phyloP scores from a whole-genome alignment of 2,329 filamentous ascomycete genomes.

The Pezicula radicicola region DNA sequence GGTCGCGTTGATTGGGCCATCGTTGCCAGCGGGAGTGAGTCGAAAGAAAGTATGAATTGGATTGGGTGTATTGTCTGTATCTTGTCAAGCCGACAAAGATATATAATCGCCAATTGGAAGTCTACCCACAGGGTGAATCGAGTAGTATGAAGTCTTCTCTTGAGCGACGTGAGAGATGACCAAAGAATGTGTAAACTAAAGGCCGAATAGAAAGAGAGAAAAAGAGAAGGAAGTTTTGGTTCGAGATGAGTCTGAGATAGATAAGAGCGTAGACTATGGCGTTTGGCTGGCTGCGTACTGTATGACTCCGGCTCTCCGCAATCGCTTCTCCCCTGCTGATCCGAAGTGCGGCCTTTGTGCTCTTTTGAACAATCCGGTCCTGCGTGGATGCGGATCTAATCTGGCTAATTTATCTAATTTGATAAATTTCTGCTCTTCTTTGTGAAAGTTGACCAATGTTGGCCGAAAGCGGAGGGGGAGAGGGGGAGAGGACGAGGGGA shows the following conservation, averaged over 20 bases:
- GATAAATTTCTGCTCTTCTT: too few relatives aligned
- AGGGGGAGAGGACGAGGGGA: too few relatives aligned
- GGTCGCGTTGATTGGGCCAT: not conserved
- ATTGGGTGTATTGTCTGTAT: not conserved
- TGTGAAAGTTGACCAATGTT: too few relatives aligned
- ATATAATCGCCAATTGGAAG: too few relatives aligned
- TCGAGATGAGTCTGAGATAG: not conserved
- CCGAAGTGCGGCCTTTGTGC: not conserved
- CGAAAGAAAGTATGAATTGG: not conserved
- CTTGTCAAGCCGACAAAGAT: too few relatives aligned
- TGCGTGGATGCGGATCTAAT: not conserved
- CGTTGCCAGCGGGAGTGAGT: not conserved
- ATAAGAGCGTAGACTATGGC: too few relatives aligned
- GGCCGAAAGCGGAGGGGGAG: too few relatives aligned
- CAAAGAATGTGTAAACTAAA: not conserved
- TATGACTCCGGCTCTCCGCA: conserved; percentile 1
- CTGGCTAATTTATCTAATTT: too few relatives aligned
- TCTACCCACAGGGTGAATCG: too few relatives aligned
- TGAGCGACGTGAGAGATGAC: not conserved
- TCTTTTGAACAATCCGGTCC: not conserved
- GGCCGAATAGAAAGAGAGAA: not conserved
- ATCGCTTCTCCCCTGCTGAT: not conserved
- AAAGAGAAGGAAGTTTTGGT: not conserved
- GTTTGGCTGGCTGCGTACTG: not conserved
- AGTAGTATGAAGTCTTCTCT: not conserved